These are phyloP conservation scores for Asterionellopsis glacialis DNA, from an alignment of 108 stramenopile species.

Conservation along the genomic window DNA sequence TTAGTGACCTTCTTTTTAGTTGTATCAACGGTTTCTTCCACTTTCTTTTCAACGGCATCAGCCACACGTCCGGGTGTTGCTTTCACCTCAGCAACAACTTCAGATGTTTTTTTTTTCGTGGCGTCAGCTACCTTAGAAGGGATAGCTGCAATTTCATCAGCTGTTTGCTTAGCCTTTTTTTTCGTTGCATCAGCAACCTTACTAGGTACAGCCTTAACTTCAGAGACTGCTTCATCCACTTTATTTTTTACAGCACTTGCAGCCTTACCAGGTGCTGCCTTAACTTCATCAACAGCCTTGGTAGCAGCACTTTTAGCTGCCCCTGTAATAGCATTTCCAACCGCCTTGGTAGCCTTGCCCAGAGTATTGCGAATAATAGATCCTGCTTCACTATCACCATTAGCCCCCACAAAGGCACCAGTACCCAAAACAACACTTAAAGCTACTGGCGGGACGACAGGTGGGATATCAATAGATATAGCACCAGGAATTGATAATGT, in stretches of 20 bases:
- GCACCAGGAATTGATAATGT: constrained; percentile 2
- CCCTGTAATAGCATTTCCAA: constrained; percentile 11
- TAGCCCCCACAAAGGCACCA: constrained; percentile 31
- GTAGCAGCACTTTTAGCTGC: constrained; percentile 9
- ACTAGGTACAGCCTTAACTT: constrained; percentile 26
- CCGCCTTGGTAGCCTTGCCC: constrained; percentile 23
- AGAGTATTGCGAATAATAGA: constrained; percentile 32
- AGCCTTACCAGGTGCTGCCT: constrained; percentile 32
- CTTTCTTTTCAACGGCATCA: constrained; percentile 26
- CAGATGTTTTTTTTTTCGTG: constrained; percentile 17
- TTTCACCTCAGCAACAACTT: constrained; percentile 58
- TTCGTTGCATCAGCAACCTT: constrained; percentile 18
- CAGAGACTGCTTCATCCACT: constrained; percentile 15
- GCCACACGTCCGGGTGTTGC: constrained; percentile 59
- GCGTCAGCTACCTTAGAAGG: constrained; percentile 55
- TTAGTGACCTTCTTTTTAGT: constrained; percentile 26
- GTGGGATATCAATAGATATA: constrained; percentile 19
- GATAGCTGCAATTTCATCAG: constrained; percentile 54
- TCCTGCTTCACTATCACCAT: constrained; percentile 27
- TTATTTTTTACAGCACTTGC: constrained; percentile 14
- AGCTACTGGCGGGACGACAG: constrained; percentile 39
- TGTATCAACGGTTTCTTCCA: constrained; percentile 48
- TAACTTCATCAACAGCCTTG: constrained; percentile 57
- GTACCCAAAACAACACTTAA: constrained; percentile 28
- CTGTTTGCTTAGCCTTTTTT: constrained; percentile 32